Conservation (phyloP, 2,329 filamentous ascomycete species). For the Periconia digitata region DNA sequence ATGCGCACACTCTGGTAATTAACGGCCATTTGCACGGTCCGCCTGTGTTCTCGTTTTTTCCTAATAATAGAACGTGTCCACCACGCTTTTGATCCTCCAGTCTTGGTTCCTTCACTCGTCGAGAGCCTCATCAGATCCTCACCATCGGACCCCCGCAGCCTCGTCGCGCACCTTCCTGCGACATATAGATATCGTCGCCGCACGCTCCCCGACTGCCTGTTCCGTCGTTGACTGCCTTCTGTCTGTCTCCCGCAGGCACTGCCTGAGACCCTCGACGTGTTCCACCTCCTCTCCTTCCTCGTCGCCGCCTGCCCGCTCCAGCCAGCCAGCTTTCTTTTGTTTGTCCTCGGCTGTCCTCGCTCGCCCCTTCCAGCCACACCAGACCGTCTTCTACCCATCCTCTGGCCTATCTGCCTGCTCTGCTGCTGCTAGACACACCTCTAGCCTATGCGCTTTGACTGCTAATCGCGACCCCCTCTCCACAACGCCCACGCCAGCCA, state of each 20-base stretch:
- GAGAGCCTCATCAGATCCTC: slow-evolving; percentile 20
- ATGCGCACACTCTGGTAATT: too few relatives aligned
- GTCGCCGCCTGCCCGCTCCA: slow-evolving; percentile 23
- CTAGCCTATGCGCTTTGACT: slow-evolving; percentile 35
- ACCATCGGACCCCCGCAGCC: slow-evolving; percentile 12
- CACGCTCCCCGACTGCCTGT: slow-evolving; percentile 14
- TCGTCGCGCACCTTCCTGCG: slow-evolving; percentile 19
- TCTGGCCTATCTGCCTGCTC: slow-evolving; percentile 10
- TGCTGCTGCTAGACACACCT: slow-evolving; percentile 12
- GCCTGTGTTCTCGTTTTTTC: slow-evolving; percentile 7
- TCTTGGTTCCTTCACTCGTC: slow-evolving; percentile 23
- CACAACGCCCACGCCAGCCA: background rate
- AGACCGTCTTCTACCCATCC: slow-evolving; percentile 6
- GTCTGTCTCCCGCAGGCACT: slow-evolving; percentile 19
- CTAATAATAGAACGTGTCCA: slow-evolving; percentile 29
- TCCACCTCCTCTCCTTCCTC: background rate
- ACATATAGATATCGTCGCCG: slow-evolving; percentile 31
- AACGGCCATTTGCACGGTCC: slow-evolving; percentile 3
- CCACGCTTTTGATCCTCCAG: slow-evolving; percentile 16
- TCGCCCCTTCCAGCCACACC: slow-evolving; percentile 18
- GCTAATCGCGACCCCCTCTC: slow-evolving; percentile 9
- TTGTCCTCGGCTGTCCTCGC: slow-evolving; percentile 24
- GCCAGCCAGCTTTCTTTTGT: slow-evolving; percentile 27
- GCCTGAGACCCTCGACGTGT: slow-evolving; percentile 24
- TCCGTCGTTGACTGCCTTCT: slow-evolving; percentile 25